A percentile compares a stretch with the other conserved stretches of the same genome.
Evolutionary conservation across 495 filamentous ascomycete genomes (phyloP).

Genomic region (Chlorociboria aeruginascens): DNA sequence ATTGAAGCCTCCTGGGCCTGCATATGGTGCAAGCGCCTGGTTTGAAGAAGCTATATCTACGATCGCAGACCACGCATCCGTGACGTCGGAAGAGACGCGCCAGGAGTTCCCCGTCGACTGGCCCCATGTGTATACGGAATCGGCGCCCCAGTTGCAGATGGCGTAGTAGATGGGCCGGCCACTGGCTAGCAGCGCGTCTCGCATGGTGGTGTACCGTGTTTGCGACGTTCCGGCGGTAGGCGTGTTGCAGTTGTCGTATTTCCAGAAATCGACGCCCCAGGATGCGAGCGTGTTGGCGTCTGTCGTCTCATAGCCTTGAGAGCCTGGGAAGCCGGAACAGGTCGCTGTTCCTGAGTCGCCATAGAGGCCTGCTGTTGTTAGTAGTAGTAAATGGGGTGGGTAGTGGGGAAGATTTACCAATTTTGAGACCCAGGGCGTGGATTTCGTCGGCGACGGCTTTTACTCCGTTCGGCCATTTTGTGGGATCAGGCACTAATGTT

Average conservation of each 20-base stretch:
- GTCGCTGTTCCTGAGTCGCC: constrained; percentile 4
- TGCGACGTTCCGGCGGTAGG: not conserved
- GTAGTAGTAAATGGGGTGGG: not conserved
- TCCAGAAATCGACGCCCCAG: constrained; percentile 9
- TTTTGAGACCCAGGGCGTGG: constrained; percentile 21
- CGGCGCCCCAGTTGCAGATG: constrained; percentile 24
- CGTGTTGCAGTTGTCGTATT: constrained; percentile 1
- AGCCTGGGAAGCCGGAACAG: constrained; percentile 2
- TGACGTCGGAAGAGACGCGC: constrained; percentile 4
- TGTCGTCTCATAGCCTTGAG: not conserved
- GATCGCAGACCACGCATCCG: constrained; percentile 3
- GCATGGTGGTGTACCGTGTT: constrained; percentile 17
- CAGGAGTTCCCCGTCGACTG: constrained; percentile 1
- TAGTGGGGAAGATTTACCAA: constrained; percentile 8
- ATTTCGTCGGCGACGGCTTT: constrained; percentile 17
- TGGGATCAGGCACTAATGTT: constrained; percentile 11
- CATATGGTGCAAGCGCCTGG: not conserved
- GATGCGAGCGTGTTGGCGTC: constrained; percentile 2
- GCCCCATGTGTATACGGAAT: constrained; percentile 7
- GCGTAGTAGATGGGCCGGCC: constrained; percentile 22
- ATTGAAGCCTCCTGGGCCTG: constrained; percentile 5
- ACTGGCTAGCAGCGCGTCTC: constrained; percentile 20
- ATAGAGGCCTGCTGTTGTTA: not conserved
- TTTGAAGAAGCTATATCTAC: not conserved
- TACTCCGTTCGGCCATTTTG: constrained; percentile 19